A percentile compares a stretch with the other conserved stretches of the same genome.
phyloP scores from a whole-genome alignment of 176 grass and related monocot species.

The Bonia amplexicaulis region DNA sequence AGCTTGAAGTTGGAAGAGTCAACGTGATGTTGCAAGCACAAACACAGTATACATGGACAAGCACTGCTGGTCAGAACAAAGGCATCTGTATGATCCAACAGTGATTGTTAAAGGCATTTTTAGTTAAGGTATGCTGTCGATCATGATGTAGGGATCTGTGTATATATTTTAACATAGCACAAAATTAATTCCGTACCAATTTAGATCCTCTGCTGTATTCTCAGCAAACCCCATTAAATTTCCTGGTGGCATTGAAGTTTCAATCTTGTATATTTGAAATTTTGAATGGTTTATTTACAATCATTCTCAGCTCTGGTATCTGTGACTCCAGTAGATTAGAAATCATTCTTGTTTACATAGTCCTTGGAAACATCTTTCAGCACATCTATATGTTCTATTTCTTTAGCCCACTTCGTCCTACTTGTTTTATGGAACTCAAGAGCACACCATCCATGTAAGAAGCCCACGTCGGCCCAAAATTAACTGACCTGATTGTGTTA shows the following conservation, averaged over 20 bases:
- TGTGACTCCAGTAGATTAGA: not conserved
- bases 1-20: not conserved
- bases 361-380: not conserved
- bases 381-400: not conserved
- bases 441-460: not conserved
- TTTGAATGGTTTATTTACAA: not conserved
- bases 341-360: not conserved
- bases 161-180: not conserved
- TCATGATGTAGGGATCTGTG: not conserved
- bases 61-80: not conserved
- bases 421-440: not conserved
- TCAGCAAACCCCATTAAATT: not conserved
- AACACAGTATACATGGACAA: not conserved
- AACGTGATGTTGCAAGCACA: not conserved
- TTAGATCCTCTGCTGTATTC: not conserved
- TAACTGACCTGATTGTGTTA: not conserved
- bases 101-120: not conserved
- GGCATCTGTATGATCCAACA: not conserved
- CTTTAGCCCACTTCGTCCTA: not conserved
- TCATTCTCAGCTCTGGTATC: not conserved
- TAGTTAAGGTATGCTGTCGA: conserved; percentile 9
- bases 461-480: not conserved
- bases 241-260: conserved; percentile 2
- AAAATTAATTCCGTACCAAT: not conserved
- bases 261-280: not conserved